phyloP scores from a whole-genome alignment of 1,284 basidiomycete genomes.

The Ceratobasidium sp. region DNA sequence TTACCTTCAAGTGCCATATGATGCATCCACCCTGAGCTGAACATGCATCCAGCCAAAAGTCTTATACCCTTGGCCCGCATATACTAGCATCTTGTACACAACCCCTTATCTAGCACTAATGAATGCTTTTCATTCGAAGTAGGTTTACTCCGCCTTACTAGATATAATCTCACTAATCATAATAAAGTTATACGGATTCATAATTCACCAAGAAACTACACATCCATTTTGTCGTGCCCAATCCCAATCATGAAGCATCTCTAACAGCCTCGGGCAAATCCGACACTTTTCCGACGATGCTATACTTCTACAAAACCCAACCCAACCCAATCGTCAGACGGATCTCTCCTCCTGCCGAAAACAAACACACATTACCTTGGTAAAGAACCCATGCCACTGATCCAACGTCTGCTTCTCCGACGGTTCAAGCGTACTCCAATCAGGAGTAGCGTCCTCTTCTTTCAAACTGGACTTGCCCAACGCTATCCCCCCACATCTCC shows the following conservation, averaged over 20 bases:
- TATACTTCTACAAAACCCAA: constrained; percentile 13
- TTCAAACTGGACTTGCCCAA: constrained; percentile 33
- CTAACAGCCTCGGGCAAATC: constrained; percentile 37
- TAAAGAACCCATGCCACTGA: constrained; percentile 36
- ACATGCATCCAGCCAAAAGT: too few relatives aligned
- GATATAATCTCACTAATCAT: too few relatives aligned
- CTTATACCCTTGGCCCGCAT: too few relatives aligned
- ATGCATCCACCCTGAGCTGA: too few relatives aligned
- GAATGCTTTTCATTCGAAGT: too few relatives aligned
- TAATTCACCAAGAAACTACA: background rate
- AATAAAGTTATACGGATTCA: background rate
- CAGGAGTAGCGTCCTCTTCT: constrained; percentile 20
- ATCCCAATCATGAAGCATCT: background rate
- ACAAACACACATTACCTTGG: constrained; percentile 25
- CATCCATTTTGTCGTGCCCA: background rate
- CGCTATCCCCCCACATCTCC: background rate
- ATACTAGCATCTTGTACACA: too few relatives aligned
- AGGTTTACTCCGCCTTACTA: too few relatives aligned
- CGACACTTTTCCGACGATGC: constrained; percentile 18
- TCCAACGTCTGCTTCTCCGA: constrained; percentile 20
- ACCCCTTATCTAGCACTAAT: too few relatives aligned
- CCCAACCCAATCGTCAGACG: background rate
- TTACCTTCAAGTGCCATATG: too few relatives aligned
- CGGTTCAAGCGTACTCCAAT: constrained; percentile 8
- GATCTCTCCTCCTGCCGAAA: background rate